Evolutionary conservation across 2,329 filamentous ascomycete genomes (phyloP).

Genomic region (Pseudogymnoascus sp.): DNA sequence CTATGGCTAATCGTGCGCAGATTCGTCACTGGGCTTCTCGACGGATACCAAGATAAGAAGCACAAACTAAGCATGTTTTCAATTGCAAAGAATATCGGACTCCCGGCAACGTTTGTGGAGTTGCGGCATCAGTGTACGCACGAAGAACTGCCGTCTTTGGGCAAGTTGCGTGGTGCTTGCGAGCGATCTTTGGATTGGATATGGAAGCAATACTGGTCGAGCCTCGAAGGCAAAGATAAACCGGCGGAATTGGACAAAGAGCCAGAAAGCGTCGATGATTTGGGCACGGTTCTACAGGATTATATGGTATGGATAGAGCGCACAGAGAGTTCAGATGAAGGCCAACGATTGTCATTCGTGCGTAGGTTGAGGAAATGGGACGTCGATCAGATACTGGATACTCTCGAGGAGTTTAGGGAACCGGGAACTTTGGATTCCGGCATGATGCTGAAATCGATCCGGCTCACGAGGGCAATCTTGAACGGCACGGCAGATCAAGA

Average conservation of each 20-base stretch:
- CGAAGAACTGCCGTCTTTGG: slow-evolving; percentile 71
- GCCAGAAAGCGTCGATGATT: slow-evolving; percentile 12
- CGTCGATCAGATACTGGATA: slow-evolving; percentile 14
- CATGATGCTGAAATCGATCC: slow-evolving; percentile 20
- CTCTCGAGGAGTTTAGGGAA: slow-evolving; percentile 18
- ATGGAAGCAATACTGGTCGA: slow-evolving; percentile 78
- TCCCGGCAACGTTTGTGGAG: slow-evolving; percentile 72
- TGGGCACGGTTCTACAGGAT: slow-evolving; percentile 13
- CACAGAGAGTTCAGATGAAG: neutral
- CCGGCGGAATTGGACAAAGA: neutral
- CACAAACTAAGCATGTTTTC: slow-evolving; percentile 66
- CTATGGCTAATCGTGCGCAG: slow-evolving; percentile 30
- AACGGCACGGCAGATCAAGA: neutral
- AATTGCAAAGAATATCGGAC: slow-evolving; percentile 54
- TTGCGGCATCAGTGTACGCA: slow-evolving; percentile 84
- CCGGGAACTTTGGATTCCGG: slow-evolving; percentile 12
- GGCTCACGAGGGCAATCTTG: slow-evolving; percentile 19
- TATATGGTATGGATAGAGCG: slow-evolving; percentile 10
- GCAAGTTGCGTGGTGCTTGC: slow-evolving; percentile 61
- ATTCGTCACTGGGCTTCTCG: slow-evolving; percentile 73
- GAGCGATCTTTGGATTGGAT: slow-evolving; percentile 71
- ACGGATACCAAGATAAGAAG: slow-evolving; percentile 60
- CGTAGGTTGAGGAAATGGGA: slow-evolving; percentile 1
- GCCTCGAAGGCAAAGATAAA: slow-evolving; percentile 33
- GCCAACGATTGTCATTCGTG: neutral